phyloP scores from a whole-genome alignment of 2,329 filamentous ascomycete species.

The Dendryphion nanum region DNA sequence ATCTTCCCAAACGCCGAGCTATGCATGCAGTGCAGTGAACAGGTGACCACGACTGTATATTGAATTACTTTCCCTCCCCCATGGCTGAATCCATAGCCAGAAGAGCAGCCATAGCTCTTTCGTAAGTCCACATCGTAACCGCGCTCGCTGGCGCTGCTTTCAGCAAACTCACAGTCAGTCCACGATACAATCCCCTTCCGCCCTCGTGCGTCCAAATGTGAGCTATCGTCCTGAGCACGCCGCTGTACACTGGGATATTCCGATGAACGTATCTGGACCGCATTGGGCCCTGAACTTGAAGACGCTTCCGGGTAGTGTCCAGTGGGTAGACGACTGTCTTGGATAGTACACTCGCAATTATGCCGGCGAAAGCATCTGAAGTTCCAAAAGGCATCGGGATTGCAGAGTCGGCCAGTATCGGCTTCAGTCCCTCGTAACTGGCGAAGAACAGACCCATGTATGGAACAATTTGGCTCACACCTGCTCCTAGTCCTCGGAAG shows the following conservation, averaged over 20 bases:
- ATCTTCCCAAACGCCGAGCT: constrained; percentile 6
- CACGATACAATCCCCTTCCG: constrained; percentile 77
- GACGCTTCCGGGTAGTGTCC: constrained; percentile 85
- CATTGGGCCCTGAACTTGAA: constrained; percentile 94
- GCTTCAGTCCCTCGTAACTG: constrained; percentile 73
- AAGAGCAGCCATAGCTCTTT: constrained; percentile 66
- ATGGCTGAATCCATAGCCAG: constrained; percentile 27
- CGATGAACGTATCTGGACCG: constrained; percentile 74
- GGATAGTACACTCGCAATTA: constrained; percentile 73
- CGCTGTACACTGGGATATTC: constrained; percentile 81
- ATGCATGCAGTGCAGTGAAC: constrained; percentile 9
- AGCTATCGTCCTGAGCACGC: constrained; percentile 63
- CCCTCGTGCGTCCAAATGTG: constrained; percentile 73
- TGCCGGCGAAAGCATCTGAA: constrained; percentile 79
- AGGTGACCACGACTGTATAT: neutral
- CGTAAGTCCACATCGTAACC: constrained; percentile 94
- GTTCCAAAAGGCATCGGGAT: constrained; percentile 66
- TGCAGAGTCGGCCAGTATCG: constrained; percentile 46
- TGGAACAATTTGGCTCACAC: constrained; percentile 82
- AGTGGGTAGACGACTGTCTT: constrained; percentile 93
- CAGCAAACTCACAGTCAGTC: constrained; percentile 81
- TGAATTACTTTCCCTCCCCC: constrained; percentile 4
- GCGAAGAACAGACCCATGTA: constrained; percentile 98
- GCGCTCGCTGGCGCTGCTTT: constrained; percentile 94
- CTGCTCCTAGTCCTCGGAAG: constrained; percentile 82